Percentiles rank a stretch among this genome's conserved stretches.
These are phyloP conservation scores for Cladophialophora yegresii DNA, from an alignment of 2,329 filamentous ascomycete genomes.

Conservation along the genomic window DNA sequence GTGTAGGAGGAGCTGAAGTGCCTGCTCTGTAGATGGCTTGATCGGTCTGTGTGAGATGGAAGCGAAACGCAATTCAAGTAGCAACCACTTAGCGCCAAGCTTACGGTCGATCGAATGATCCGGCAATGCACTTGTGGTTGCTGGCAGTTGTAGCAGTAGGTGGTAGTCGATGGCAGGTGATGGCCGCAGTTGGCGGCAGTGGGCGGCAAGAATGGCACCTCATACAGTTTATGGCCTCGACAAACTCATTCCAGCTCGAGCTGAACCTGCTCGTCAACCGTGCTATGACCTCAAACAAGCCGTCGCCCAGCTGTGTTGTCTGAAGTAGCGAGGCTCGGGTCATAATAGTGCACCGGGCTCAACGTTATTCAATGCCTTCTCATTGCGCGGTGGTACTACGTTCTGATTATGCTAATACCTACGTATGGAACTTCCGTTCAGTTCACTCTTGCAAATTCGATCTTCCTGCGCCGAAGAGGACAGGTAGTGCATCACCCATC, in stretches of 20 bases:
- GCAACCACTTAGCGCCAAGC: neutral
- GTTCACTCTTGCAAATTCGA: neutral
- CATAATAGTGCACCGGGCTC: too few species aligned
- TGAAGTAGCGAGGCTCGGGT: too few species aligned
- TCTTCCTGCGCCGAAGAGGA: neutral
- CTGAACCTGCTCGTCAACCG: too few species aligned
- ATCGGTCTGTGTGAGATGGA: neutral
- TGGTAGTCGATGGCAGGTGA: too few species aligned
- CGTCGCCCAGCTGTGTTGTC: too few species aligned
- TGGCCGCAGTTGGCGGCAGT: too few species aligned
- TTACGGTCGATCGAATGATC: neutral
- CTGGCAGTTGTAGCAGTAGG: neutral
- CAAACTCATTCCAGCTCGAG: too few species aligned
- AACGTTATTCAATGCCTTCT: neutral
- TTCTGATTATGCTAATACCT: neutral
- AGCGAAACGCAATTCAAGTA: neutral
- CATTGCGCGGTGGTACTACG: too few species aligned
- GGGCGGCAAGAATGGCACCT: too few species aligned
- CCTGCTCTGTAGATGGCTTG: neutral
- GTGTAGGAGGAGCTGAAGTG: too few species aligned
- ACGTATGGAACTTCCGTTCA: neutral
- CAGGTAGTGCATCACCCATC: neutral
- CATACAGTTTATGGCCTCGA: too few species aligned
- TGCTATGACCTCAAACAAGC: too few species aligned
- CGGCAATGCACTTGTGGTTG: neutral